Conservation (phyloP, 768 basidiomycete genomes). For the Amylocystis lapponica region DNA sequence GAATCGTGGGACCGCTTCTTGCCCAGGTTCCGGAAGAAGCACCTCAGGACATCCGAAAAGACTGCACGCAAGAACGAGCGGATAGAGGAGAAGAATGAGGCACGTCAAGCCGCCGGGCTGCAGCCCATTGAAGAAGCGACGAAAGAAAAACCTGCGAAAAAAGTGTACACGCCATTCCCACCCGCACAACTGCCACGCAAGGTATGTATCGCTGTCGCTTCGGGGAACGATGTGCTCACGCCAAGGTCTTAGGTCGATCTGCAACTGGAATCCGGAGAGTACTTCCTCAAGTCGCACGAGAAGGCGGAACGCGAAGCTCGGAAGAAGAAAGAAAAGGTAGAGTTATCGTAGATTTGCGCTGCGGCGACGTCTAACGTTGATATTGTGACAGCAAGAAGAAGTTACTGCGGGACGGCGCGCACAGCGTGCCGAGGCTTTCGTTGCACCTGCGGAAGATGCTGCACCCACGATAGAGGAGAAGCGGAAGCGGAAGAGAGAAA, state of each 20-base stretch:
- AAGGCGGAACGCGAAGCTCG: slow-evolving; percentile 72
- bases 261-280: slow-evolving; percentile 94
- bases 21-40: slow-evolving; percentile 90
- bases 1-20: slow-evolving; percentile 98
- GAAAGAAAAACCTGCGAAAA: slow-evolving; percentile 64
- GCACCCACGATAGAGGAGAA: slow-evolving; percentile 77
- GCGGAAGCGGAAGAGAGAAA: slow-evolving; percentile 48
- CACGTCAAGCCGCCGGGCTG: slow-evolving; percentile 62
- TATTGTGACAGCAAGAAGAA: slow-evolving; percentile 63
- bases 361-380: slow-evolving; percentile 4
- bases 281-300: slow-evolving; percentile 91
- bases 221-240: neutral
- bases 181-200: slow-evolving; percentile 92
- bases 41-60: slow-evolving; percentile 92
- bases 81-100: slow-evolving; percentile 52
- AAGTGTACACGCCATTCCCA: slow-evolving; percentile 97
- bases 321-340: slow-evolving; percentile 71
- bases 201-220: slow-evolving; percentile 37
- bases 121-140: slow-evolving; percentile 30
- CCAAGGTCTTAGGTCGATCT: slow-evolving; percentile 62
- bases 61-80: slow-evolving; percentile 84
- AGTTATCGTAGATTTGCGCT: neutral
- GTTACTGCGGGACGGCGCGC: slow-evolving; percentile 63
- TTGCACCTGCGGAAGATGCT: slow-evolving; percentile 78
- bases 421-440: slow-evolving; percentile 81